Percentiles rank a stretch among this genome's conserved stretches.
Conservation (phyloP, 2,329 filamentous ascomycete species). For the Diaporthe citriasiana region DNA sequence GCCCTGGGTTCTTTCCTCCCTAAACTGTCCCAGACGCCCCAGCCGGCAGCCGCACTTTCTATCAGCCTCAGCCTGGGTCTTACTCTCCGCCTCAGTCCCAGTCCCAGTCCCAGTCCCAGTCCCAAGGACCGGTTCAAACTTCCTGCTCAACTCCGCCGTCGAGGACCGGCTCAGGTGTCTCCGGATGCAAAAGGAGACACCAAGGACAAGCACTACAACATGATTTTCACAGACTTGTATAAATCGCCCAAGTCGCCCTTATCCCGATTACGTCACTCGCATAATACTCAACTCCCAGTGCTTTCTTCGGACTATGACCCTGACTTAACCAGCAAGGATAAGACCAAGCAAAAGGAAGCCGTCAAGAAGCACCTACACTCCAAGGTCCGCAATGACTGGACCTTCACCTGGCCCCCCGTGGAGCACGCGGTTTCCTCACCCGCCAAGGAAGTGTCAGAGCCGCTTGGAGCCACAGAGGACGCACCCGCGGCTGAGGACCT, state of each 20-base stretch:
- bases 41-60: neutral
- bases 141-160: neutral
- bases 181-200: neutral
- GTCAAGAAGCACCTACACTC: constrained; percentile 68
- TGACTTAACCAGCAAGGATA: constrained; percentile 74
- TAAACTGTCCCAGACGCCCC: constrained; percentile 2
- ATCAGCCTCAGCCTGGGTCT: constrained; percentile 17
- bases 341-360: constrained; percentile 73
- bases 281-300: constrained; percentile 51
- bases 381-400: constrained; percentile 72
- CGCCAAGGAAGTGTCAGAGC: neutral
- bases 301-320: constrained; percentile 65
- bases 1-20: constrained; percentile 13
- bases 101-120: neutral
- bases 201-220: constrained; percentile 49
- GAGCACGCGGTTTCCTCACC: constrained; percentile 21
- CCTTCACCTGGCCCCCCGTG: constrained; percentile 67
- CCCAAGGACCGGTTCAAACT: neutral
- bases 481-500: constrained; percentile 15
- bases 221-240: constrained; percentile 73
- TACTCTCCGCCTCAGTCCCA: neutral
- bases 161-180: neutral
- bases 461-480: constrained; percentile 9
- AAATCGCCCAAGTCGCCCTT: constrained; percentile 68
- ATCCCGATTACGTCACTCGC: constrained; percentile 62